A percentile compares a stretch with the other conserved stretches of the same genome.
Conservation (phyloP, 805 yeast genomes). For the Saturnispora bothae region DNA sequence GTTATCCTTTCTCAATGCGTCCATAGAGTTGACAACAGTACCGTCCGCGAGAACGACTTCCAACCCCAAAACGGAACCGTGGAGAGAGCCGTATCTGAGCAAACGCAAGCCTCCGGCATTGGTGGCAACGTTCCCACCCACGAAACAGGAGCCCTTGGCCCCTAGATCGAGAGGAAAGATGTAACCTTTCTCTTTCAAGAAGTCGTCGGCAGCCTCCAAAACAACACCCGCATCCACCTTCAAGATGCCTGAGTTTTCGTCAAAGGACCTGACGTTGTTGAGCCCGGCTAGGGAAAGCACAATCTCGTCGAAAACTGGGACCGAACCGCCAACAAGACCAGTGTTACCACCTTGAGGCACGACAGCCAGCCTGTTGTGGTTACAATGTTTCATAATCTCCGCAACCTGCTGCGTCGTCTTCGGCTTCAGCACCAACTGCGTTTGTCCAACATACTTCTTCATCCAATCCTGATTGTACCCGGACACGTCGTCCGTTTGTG, state of each 20-base stretch:
- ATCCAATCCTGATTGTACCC: slow-evolving; percentile 87
- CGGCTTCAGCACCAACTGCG: slow-evolving; percentile 73
- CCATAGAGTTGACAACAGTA: slow-evolving; percentile 64
- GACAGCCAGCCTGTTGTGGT: slow-evolving; percentile 64
- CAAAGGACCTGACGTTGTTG: slow-evolving; percentile 76
- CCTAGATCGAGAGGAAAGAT: slow-evolving; percentile 92
- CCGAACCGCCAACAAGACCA: slow-evolving; percentile 90
- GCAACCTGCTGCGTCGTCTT: slow-evolving; percentile 70
- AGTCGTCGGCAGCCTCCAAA: slow-evolving; percentile 75
- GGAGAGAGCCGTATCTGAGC: slow-evolving; percentile 82
- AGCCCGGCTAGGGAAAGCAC: slow-evolving; percentile 58
- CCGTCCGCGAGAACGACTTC: slow-evolving; percentile 94
- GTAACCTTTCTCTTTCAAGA: slow-evolving; percentile 67
- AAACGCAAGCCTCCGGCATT: slow-evolving; percentile 93
- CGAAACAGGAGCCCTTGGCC: slow-evolving; percentile 93
- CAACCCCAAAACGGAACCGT: slow-evolving; percentile 82
- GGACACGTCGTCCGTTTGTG: slow-evolving; percentile 46
- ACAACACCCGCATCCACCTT: slow-evolving; percentile 89
- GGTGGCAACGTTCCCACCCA: slow-evolving; percentile 92
- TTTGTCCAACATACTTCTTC: slow-evolving; percentile 87
- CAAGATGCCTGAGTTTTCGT: slow-evolving; percentile 69
- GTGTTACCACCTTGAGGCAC: slow-evolving; percentile 98
- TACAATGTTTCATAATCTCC: slow-evolving; percentile 68
- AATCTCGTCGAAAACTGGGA: slow-evolving; percentile 86
- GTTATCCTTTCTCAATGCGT: slow-evolving; percentile 84